phyloP scores from a whole-genome alignment of 129 eudicot genomes.

The Smallanthus sonchifolius region DNA sequence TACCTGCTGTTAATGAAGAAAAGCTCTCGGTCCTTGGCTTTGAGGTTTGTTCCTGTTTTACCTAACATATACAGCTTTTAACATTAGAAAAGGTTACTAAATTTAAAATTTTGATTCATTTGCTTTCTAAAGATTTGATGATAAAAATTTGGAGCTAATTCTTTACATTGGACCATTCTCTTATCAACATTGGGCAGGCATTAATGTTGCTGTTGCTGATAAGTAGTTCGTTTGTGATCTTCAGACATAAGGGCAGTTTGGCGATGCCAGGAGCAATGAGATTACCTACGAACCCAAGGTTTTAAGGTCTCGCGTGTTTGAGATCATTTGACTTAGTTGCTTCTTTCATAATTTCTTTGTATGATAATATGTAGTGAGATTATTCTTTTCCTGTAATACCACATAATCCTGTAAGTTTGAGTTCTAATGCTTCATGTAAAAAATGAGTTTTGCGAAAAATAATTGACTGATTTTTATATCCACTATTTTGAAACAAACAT shows the following conservation, averaged over 20 bases:
- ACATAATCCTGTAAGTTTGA: slow-evolving; percentile 8
- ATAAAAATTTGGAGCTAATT: not conserved
- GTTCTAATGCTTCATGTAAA: not conserved
- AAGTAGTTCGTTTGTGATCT: slow-evolving; percentile 59
- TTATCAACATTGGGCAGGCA: slow-evolving; percentile 36
- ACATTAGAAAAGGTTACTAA: too few species aligned
- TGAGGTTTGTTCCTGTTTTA: slow-evolving; percentile 52
- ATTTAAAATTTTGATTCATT: too few species aligned
- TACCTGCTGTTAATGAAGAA: slow-evolving; percentile 69
- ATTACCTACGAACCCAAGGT: slow-evolving; percentile 61
- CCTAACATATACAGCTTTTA: not conserved
- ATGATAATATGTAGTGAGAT: slow-evolving; percentile 14
- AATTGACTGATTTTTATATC: too few species aligned
- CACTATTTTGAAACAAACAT: too few species aligned
- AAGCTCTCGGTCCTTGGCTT: slow-evolving; percentile 70
- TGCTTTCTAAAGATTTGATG: not conserved
- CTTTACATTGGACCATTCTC: not conserved
- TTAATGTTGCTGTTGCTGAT: slow-evolving; percentile 56
- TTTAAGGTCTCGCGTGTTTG: slow-evolving; percentile 22
- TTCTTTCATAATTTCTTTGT: not conserved
- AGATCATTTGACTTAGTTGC: not conserved
- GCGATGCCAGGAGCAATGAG: slow-evolving; percentile 57
- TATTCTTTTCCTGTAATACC: not conserved
- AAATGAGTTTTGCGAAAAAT: not conserved
- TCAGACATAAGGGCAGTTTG: slow-evolving; percentile 45